These are phyloP conservation scores for Medicago ruthenica DNA, from an alignment of 306 rosid species.

Conservation along the genomic window DNA sequence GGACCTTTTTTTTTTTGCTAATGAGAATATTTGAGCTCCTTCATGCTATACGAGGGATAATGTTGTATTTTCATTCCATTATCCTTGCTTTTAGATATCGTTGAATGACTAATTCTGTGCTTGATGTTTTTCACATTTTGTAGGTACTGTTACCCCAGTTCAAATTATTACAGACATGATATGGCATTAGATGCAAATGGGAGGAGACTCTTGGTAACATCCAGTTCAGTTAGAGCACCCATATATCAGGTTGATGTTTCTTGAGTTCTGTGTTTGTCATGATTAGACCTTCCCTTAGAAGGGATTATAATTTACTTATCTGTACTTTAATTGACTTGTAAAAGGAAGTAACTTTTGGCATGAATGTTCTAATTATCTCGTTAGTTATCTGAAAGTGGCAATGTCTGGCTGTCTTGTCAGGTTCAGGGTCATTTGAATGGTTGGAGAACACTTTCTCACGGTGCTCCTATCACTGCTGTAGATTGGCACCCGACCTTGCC, in stretches of 20 bases:
- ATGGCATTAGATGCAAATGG: conserved; percentile 94
- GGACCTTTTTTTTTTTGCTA: not conserved
- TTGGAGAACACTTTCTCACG: conserved; percentile 83
- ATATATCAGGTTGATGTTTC: conserved; percentile 77
- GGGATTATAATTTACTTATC: conserved; percentile 13
- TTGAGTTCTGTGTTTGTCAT: conserved; percentile 3
- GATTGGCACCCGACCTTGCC: conserved; percentile 98
- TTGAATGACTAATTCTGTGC: conserved; percentile 21
- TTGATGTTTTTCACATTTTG: conserved; percentile 23
- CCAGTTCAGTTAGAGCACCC: conserved; percentile 83
- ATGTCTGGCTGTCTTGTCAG: conserved; percentile 49
- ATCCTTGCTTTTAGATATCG: conserved; percentile 23
- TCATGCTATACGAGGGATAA: not conserved
- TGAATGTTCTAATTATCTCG: conserved; percentile 1
- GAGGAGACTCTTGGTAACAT: conserved; percentile 80
- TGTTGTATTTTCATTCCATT: not conserved
- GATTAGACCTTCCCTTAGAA: conserved; percentile 15
- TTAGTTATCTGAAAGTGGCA: conserved; percentile 24
- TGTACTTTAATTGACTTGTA: conserved; percentile 9
- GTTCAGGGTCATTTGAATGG: conserved; percentile 71
- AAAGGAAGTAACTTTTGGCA: not conserved
- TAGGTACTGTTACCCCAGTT: conserved; percentile 76
- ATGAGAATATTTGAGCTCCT: not conserved
- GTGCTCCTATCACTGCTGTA: conserved; percentile 81
- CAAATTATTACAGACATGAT: conserved; percentile 76